Evolutionary conservation across 305 asterid genomes (phyloP).

Genomic region (Fraxinus sp.): DNA sequence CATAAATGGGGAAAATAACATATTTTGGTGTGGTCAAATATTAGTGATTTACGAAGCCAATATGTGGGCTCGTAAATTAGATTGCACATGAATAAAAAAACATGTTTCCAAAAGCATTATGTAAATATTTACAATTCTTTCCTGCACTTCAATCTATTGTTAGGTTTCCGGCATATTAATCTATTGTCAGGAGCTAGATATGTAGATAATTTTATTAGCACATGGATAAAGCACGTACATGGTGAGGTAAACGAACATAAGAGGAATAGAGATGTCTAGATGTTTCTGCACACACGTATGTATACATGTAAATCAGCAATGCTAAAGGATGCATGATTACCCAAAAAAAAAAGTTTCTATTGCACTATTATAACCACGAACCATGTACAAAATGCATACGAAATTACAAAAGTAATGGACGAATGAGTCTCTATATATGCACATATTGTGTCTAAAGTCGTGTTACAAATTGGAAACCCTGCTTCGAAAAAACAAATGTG

Average conservation of each 20-base stretch:
- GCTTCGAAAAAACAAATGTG: background rate
- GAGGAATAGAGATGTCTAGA: background rate
- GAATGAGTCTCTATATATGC: background rate
- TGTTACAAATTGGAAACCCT: background rate
- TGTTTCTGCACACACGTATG: background rate
- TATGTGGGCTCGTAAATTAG: background rate
- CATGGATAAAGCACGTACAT: background rate
- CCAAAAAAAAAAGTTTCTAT: background rate
- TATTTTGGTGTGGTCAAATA: background rate
- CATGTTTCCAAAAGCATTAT: background rate
- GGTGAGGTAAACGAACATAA: background rate
- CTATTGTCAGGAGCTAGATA: background rate
- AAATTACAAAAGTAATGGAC: background rate
- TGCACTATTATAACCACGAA: background rate
- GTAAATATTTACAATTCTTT: background rate
- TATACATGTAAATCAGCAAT: background rate
- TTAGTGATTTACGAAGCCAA: background rate
- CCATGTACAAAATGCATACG: background rate
- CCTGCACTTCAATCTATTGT: background rate
- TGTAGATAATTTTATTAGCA: background rate
- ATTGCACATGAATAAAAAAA: background rate
- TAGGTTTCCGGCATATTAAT: background rate
- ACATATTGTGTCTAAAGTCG: background rate
- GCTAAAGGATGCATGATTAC: background rate
- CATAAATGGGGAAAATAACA: background rate